Base-by-base conservation (phyloP, 805 yeast genomes). In the Saccharomycopsis microspora region DNA sequence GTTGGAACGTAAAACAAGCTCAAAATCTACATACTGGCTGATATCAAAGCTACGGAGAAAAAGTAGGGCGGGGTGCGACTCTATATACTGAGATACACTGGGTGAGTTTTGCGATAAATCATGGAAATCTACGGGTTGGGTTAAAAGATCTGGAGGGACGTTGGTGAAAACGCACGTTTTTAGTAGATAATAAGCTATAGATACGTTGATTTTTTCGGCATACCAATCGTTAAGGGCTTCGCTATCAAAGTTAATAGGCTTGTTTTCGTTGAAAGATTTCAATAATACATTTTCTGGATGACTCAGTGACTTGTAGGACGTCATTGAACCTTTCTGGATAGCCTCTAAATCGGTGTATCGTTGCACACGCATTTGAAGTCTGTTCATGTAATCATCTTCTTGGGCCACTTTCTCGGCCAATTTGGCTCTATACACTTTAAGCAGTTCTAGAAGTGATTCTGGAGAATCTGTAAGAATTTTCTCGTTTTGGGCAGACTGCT, bases 101-200 rank as follows among this genome's bases (percentile, higher is more conserved):
- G 41, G 40, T 5, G 44, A 7, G 36, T 51, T 51, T 5, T 41
- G 41, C 8, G 5, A 19, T 8, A 42, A 32, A 31, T 48, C 39
- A 5, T 40, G 9, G 30, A 51, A 45, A 39, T 49, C 43, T 19
- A 51, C 35, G 11, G 47, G 36, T 32, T 39, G 40, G 31, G 42
- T 50, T 27, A 52, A 44, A 39, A 52, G 49, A 8, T 35, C 33
- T 30, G n/a, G 32, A 3, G 55, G 53, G 19, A 50, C 36, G 37
- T 50, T 45, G 9, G 33, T 34, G 36, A 39, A 51, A 39, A 46
- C 42, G 4, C 49, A 19, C 1, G 47, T 50, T 31, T 50, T 49
- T 11, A 52, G 27, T 5, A 52, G 41, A 42, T 50, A 52, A 8
- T 39, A 37, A 8, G 49, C 44, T 33, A 52, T 50, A 32, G 47